These are phyloP conservation scores for Boeremia lycopersici DNA, from an alignment of 2,329 filamentous ascomycete species.

Conservation along the genomic window DNA sequence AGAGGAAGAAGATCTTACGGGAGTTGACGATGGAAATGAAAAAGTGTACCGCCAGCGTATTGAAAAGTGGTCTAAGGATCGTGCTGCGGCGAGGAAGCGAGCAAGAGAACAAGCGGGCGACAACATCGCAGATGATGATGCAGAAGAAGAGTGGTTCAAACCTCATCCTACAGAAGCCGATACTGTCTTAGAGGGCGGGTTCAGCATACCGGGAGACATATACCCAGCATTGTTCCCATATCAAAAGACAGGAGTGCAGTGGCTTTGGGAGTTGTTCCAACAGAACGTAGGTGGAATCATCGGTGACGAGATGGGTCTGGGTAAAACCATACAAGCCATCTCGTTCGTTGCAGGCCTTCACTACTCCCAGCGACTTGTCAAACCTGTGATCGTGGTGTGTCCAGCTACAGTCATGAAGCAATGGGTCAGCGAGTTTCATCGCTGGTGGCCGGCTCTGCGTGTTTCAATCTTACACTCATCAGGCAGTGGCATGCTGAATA, in stretches of 20 bases:
- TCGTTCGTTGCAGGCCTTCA: constrained; percentile 89
- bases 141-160: constrained; percentile 76
- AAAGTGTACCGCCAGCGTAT: constrained; percentile 77
- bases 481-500: constrained; percentile 92
- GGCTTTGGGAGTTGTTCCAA: constrained; percentile 89
- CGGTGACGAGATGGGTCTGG: constrained; percentile 98
- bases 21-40: constrained; percentile 89
- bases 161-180: constrained; percentile 85
- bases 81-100: constrained; percentile 64
- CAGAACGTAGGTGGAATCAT: constrained; percentile 93
- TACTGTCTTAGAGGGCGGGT: constrained; percentile 73
- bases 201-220: constrained; percentile 89
- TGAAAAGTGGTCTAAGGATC: constrained; percentile 72
- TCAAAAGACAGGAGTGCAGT: constrained; percentile 95
- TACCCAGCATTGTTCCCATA: constrained; percentile 93
- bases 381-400: constrained; percentile 88
- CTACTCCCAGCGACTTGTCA: constrained; percentile 82
- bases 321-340: constrained; percentile 85
- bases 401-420: constrained; percentile 95
- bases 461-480: constrained; percentile 96
- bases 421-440: constrained; percentile 98
- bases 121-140: constrained; percentile 37
- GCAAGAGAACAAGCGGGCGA: constrained; percentile 46
- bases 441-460: constrained; percentile 98
- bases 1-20: constrained; percentile 62